Conservation (phyloP, 2,329 filamentous ascomycete genomes). For the Myotisia sp. region DNA sequence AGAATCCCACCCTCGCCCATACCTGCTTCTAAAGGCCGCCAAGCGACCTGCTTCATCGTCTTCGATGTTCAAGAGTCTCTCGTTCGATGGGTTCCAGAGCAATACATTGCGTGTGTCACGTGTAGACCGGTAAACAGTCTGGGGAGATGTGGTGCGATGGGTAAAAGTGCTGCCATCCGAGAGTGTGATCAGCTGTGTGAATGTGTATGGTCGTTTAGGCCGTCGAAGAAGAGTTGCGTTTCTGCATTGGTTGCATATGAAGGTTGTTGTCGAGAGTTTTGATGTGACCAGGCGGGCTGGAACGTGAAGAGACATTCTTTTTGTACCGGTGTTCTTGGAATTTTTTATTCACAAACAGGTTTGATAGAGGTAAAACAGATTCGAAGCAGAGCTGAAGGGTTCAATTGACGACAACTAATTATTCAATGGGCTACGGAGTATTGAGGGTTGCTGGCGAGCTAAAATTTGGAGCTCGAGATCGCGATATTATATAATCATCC, state of each 20-base stretch:
- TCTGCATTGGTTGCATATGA: constrained; percentile 48
- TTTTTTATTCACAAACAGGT: no score
- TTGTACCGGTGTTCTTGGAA: no score
- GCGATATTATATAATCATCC: no score
- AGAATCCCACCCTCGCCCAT: constrained; percentile 71
- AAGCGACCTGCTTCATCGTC: constrained; percentile 87
- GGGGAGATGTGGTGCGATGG: constrained; percentile 37
- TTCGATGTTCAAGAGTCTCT: constrained; percentile 73
- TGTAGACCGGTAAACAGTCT: constrained; percentile 45
- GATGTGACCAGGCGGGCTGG: constrained; percentile 21
- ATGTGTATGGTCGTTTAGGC: constrained; percentile 85
- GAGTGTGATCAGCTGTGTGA: constrained; percentile 90
- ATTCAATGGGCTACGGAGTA: no score
- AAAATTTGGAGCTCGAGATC: no score
- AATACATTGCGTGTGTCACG: constrained; percentile 85
- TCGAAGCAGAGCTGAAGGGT: no score
- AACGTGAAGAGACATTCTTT: constrained; percentile 23
- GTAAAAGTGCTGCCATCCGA: constrained; percentile 72
- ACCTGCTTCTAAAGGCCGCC: constrained; percentile 70
- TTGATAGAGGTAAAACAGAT: no score
- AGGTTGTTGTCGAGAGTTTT: constrained; percentile 18
- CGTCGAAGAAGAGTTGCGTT: constrained; percentile 75
- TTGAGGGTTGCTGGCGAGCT: no score
- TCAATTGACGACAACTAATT: no score
- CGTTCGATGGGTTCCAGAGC: constrained; percentile 77